Conservation (phyloP, 495 filamentous ascomycete genomes). For the Xylaria longipes region DNA sequence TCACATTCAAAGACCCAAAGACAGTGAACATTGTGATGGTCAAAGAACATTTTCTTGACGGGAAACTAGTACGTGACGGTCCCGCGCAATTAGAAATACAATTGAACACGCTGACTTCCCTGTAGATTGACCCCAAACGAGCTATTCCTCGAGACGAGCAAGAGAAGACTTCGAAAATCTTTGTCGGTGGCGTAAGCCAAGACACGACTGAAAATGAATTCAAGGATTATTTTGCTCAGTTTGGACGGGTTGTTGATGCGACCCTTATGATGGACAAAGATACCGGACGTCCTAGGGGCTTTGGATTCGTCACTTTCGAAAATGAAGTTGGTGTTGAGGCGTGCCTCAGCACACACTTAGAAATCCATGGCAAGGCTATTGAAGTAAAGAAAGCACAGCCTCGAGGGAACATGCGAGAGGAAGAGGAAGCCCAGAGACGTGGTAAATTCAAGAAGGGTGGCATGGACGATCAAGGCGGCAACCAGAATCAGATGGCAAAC, state of each 20-base stretch:
- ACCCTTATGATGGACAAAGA: slow-evolving; percentile 99
- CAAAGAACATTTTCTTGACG: slow-evolving; percentile 97
- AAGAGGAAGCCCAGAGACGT: slow-evolving; percentile 77
- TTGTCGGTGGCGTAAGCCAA: slow-evolving; percentile 96
- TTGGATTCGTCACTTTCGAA: slow-evolving; percentile 99
- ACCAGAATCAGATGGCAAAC: slow-evolving; percentile 49
- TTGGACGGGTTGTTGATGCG: slow-evolving; percentile 93
- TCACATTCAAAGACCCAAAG: slow-evolving; percentile 96
- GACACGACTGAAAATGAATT: slow-evolving; percentile 96
- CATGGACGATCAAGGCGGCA: slow-evolving; percentile 49
- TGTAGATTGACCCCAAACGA: slow-evolving; percentile 94
- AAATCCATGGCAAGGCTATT: slow-evolving; percentile 93
- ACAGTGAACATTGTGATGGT: slow-evolving; percentile 99
- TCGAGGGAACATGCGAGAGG: slow-evolving; percentile 90
- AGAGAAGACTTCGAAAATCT: slow-evolving; percentile 97
- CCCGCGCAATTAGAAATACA: background rate
- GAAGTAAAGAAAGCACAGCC: slow-evolving; percentile 99
- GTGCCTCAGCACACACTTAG: slow-evolving; percentile 77
- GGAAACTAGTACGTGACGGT: slow-evolving; percentile 85
- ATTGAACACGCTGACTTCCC: background rate
- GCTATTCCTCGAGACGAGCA: slow-evolving; percentile 98
- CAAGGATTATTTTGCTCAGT: slow-evolving; percentile 94
- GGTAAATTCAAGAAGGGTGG: slow-evolving; percentile 61
- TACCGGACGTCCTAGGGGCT: slow-evolving; percentile 91
- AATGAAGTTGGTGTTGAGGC: slow-evolving; percentile 94